Percentiles rank a stretch among this genome's conserved stretches.
These are phyloP conservation scores for Firmiana major DNA, from an alignment of 345 rosid genomes.

Conservation along the genomic window DNA sequence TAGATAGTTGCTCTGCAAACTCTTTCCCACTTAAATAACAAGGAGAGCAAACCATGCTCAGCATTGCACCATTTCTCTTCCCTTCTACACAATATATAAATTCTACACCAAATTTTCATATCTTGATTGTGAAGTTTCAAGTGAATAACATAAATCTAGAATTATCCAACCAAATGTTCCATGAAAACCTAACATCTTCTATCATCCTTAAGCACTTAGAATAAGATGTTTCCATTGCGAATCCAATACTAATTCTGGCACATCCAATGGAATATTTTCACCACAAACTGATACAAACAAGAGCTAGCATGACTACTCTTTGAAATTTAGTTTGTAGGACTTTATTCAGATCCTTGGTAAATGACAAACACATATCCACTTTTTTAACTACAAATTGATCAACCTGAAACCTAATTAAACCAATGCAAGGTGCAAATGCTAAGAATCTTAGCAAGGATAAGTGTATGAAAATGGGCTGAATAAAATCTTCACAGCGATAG, in stretches of 20 bases:
- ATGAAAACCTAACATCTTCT: background rate
- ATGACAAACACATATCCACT: background rate
- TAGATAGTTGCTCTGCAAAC: background rate
- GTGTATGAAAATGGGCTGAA: slow-evolving; percentile 5
- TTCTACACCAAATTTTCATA: background rate
- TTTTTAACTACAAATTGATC: background rate
- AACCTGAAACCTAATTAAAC: slow-evolving; percentile 3
- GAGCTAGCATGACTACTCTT: background rate
- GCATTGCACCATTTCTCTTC: background rate
- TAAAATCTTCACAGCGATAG: background rate
- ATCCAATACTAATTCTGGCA: slow-evolving; percentile 3
- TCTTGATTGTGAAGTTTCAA: background rate
- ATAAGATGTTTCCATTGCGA: background rate
- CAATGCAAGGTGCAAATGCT: background rate
- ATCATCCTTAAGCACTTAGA: slow-evolving; percentile 4
- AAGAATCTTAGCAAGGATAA: background rate
- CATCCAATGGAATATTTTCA: background rate
- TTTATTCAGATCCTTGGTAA: background rate
- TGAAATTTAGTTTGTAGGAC: background rate
- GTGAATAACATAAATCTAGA: background rate
- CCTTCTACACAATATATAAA: background rate
- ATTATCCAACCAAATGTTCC: slow-evolving; percentile 2
- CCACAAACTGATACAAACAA: background rate
- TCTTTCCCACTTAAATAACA: background rate
- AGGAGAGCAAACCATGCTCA: background rate